Evolutionary conservation across 306 rosid genomes (phyloP), one percentile per base, ranked within the genome.

Genomic region (Ziziphus jujuba): DNA sequence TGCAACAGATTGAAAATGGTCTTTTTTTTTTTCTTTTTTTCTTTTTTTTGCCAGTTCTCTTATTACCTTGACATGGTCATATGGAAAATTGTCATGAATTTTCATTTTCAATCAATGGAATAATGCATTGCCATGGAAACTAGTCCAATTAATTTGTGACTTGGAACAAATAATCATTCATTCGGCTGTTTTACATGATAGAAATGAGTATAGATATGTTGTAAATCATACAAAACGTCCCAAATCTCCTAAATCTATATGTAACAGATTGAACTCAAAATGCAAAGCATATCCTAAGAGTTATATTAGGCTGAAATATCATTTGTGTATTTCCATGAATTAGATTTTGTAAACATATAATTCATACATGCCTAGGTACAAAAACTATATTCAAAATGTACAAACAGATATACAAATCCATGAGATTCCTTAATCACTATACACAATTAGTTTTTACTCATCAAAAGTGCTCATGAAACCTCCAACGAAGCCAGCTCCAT

Each of bases 401-500:
- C 54, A 3, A 38, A 56, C 14, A 67, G 44, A 40, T 19, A 40
- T 20, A 17, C 40, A 23, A 22, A 21, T 14, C 22, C 67, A 15
- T 6, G 55, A 40, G 12, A 54, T 23, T 25, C 45, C 45, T 28
- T 69, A 31, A 48, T 36, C 55, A 60, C 5, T 60, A 25, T 8
- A 52, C 2, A 7, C 59, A 25, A 7, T 20, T 44, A 13, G n/a
- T 35, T 19, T 35, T 36, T 23, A 66, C 71, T 66, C 93, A 66
- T 93, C 99, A 65, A 71, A 61, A 63, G 97, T 67, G 87, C 90
- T 93, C 95, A 93, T 82, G 81, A 86, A 88, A 49, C 99, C 99
- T 73, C 99, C 99, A 51, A 77, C 1, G 78, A 93, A 93, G 69
- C 99, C 97, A 70, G 99, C 97, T 61, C 97, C 99, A 57, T 90